Base-by-base conservation (phyloP, 805 yeast genomes). In the Candida fluviatilis region DNA sequence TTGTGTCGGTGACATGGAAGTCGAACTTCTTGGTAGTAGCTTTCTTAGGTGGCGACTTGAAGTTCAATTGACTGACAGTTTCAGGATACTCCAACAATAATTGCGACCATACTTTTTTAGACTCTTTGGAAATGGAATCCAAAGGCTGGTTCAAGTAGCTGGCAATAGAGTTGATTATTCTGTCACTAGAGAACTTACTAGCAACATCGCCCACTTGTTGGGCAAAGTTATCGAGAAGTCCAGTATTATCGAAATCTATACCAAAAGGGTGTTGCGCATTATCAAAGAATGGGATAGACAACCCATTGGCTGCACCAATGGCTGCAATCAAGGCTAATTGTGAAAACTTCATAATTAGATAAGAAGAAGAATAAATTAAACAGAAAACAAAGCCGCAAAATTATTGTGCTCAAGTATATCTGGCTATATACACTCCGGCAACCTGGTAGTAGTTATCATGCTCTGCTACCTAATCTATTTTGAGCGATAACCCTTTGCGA, bases 51-150 rank as follows among this genome's bases (percentile, higher is more conserved):
- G 61, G 57, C 6, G 82, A 64, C 45, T 58, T 62, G 45, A 78
- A 66, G 43, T 68, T 69, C 65, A 84, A 59, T 32, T 67, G 61
- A 16, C 67, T 50, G 14, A 79, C 58, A 18, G 78, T 66, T n/a
- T 70, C 63, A 17, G 90, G 90, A 61, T 74, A 83, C 36, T 65
- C 60, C 50, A 69, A 40, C 27, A 82, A 64, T 79, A 82, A 75
- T 29, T 82, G 88, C 18, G 73, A 52, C 90, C 90, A 83, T 23
- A 74, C 52, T 18, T 55, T 43, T 52, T 75, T 71, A 35, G 81
- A 58, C 10, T 73, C 78, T 4, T 62, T 54, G 13, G 83, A 66
- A 32, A 81, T 49, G 12, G 66, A 47, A 19, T 72, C 77, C 19
- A 72, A 39, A 3, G 82, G 76, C 45, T 76, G 69, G 38, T 75